A percentile compares a stretch with the other conserved stretches of the same genome.
Evolutionary conservation across 352 stramenopile species (phyloP).

Genomic region (Phytophthora sansomeana): DNA sequence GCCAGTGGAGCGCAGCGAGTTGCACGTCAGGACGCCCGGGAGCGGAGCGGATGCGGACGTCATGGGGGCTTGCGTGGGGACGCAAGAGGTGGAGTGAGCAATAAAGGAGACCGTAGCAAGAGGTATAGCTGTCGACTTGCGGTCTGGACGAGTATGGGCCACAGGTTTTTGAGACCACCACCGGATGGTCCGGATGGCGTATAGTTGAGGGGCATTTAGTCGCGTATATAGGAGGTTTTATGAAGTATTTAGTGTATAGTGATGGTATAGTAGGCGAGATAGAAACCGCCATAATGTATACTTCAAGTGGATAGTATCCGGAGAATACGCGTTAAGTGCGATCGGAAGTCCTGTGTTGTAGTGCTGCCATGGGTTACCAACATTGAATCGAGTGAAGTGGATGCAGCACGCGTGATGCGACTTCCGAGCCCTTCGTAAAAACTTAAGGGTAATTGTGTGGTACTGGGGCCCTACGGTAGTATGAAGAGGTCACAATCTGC

Average conservation of each 20-base stretch:
- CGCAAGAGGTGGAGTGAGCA: neutral
- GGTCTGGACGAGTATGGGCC: neutral
- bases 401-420: too few species aligned
- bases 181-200: too few species aligned
- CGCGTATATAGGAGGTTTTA: too few species aligned
- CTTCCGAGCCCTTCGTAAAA: too few species aligned
- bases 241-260: neutral
- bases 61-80: constrained; percentile 13
- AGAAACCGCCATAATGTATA: neutral
- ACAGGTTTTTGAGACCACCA: neutral
- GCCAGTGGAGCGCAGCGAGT: constrained; percentile 32
- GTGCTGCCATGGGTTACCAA: too few species aligned
- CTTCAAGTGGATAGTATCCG: neutral
- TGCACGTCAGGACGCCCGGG: constrained; percentile 42
- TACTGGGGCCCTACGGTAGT: too few species aligned
- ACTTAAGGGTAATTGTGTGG: too few species aligned
- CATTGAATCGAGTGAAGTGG: too few species aligned
- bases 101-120: neutral
- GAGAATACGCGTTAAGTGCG: too few species aligned
- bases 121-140: constrained; percentile 1
- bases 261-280: neutral
- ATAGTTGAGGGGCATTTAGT: too few species aligned
- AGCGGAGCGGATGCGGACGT: constrained; percentile 9
- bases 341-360: too few species aligned
- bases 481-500: too few species aligned